Conservation (phyloP, 139 green algal species). For the Axilococcus clingmanii region DNA sequence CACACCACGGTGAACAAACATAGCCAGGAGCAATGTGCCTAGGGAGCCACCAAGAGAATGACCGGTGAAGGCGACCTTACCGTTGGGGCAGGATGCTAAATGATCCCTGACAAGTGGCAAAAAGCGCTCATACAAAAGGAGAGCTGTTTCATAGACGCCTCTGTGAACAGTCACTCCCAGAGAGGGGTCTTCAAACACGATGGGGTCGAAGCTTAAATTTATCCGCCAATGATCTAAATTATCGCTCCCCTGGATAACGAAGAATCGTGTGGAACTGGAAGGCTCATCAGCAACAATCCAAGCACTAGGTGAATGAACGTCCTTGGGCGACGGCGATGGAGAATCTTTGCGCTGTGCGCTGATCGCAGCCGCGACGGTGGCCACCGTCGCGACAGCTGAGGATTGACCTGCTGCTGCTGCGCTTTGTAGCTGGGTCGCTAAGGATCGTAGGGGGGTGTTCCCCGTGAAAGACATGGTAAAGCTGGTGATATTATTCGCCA, state of each 20-base stretch:
- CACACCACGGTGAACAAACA: conserved; percentile 70
- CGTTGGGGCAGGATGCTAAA: conserved; percentile 48
- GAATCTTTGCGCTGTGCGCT: neutral
- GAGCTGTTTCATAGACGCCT: conserved; percentile 84
- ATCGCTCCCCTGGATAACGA: conserved; percentile 69
- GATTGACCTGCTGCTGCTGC: conserved; percentile 31
- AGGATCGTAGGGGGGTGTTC: conserved; percentile 12
- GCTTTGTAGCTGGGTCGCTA: conserved; percentile 35
- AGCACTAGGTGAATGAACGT: conserved; percentile 14
- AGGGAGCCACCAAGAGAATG: conserved; percentile 92
- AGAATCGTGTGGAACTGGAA: conserved; percentile 45
- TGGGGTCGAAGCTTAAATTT: conserved; percentile 91
- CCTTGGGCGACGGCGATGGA: neutral
- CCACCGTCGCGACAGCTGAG: conserved; percentile 31
- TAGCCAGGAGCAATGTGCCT: conserved; percentile 75
- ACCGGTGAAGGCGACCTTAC: conserved; percentile 69
- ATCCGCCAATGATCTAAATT: conserved; percentile 68
- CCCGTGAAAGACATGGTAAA: conserved; percentile 5
- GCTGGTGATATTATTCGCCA: conserved; percentile 20
- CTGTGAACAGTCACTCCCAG: conserved; percentile 83
- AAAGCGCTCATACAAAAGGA: conserved; percentile 81
- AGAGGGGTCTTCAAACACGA: conserved; percentile 80
- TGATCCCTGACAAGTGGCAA: conserved; percentile 78
- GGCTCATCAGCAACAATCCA: conserved; percentile 82
- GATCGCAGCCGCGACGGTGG: conserved; percentile 29